A percentile compares a stretch with the other conserved stretches of the same genome.
These are phyloP conservation scores for Scleroderma citrinum DNA, from an alignment of 768 basidiomycete genomes.

Conservation along the genomic window DNA sequence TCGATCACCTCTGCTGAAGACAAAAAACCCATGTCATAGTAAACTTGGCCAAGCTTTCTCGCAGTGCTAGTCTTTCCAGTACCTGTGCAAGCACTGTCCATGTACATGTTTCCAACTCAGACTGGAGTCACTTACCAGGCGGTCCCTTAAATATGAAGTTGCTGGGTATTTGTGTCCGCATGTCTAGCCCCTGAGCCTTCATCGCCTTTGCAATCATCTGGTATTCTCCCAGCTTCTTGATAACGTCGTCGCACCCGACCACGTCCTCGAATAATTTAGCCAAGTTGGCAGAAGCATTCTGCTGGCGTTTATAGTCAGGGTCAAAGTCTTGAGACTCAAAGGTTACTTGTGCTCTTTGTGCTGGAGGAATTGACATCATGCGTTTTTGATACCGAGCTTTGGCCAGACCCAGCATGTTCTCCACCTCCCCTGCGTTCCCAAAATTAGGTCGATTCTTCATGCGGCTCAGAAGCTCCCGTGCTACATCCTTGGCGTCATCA, in stretches of 20 bases:
- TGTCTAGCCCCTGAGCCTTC: constrained; percentile 37
- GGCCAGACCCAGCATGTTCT: constrained; percentile 49
- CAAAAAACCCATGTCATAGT: constrained; percentile 57
- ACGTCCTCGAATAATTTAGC: constrained; percentile 55
- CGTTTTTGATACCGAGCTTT: constrained; percentile 44
- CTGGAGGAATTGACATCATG: constrained; percentile 18
- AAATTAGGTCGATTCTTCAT: constrained; percentile 48
- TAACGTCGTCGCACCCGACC: constrained; percentile 51
- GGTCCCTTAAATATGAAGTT: constrained; percentile 69
- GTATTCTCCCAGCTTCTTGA: constrained; percentile 42
- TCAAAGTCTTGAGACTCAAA: constrained; percentile 54
- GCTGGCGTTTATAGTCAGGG: constrained; percentile 48
- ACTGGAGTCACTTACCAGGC: constrained; percentile 40
- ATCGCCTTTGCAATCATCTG: constrained; percentile 45
- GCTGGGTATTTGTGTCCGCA: constrained; percentile 49
- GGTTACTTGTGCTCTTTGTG: constrained; percentile 17
- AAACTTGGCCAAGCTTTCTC: constrained; percentile 57
- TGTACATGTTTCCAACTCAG: constrained; percentile 16
- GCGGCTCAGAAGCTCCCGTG: constrained; percentile 40
- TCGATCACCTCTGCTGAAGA: constrained; percentile 50
- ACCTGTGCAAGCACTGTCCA: constrained; percentile 28
- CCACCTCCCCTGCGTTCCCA: constrained; percentile 60
- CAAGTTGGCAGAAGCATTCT: constrained; percentile 45
- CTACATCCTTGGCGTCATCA: constrained; percentile 49
- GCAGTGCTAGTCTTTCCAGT: constrained; percentile 62